Evolutionary conservation across 306 rosid genomes (phyloP).

Genomic region (Cucurbita ficifolia): DNA sequence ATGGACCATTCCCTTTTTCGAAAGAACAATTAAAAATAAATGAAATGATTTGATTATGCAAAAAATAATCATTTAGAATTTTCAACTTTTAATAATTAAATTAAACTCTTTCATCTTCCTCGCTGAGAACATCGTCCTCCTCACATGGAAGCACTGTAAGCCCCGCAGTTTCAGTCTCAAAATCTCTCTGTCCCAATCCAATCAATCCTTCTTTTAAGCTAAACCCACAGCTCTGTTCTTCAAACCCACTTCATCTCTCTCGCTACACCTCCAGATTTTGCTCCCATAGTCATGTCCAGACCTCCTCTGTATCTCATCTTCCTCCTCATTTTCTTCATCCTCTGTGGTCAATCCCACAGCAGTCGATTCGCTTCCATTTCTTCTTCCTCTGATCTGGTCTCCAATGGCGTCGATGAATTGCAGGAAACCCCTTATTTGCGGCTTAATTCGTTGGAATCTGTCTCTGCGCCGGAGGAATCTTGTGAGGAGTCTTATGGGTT

Average conservation of each 20-base stretch:
- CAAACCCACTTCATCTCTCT: neutral
- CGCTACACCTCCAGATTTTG: neutral
- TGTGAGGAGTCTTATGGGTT: conserved; percentile 82
- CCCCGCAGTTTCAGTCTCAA: neutral
- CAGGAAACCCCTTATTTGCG: neutral
- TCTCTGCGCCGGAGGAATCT: conserved; percentile 20
- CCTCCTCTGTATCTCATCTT: neutral
- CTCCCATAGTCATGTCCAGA: conserved; percentile 4
- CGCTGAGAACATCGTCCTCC: neutral
- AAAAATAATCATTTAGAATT: neutral
- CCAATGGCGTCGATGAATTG: conserved; percentile 32
- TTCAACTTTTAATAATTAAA: neutral
- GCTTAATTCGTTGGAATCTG: conserved; percentile 5
- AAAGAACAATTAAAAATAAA: neutral
- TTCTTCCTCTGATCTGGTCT: conserved; percentile 21
- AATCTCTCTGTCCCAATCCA: neutral
- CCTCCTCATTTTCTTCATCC: conserved; percentile 22
- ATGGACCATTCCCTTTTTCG: too few relatives aligned
- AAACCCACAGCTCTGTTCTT: neutral
- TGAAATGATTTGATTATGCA: neutral
- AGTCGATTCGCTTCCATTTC: conserved; percentile 8
- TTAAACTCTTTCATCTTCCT: neutral
- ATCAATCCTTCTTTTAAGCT: neutral
- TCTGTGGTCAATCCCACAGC: conserved; percentile 27
- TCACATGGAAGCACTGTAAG: neutral